These are phyloP conservation scores for Cladophialophora carrionii DNA, from an alignment of 2,329 filamentous ascomycete genomes.

Conservation along the genomic window DNA sequence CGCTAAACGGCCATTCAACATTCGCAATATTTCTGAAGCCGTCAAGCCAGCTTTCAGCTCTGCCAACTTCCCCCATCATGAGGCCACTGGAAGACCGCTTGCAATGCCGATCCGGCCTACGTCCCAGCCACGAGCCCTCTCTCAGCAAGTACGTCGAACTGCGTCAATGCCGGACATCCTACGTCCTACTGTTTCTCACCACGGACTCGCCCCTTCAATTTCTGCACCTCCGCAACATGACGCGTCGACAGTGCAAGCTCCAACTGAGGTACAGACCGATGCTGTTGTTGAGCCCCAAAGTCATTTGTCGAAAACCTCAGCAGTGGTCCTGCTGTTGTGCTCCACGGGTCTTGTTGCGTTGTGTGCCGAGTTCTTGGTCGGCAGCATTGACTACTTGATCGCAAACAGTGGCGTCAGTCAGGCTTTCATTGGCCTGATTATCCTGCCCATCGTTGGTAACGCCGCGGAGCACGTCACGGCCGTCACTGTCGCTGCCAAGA, in stretches of 20 bases:
- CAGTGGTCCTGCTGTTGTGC: slow-evolving; percentile 64
- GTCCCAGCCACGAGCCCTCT: slow-evolving; percentile 51
- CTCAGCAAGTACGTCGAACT: slow-evolving; percentile 58
- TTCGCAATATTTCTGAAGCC: slow-evolving; percentile 65
- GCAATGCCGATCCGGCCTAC: slow-evolving; percentile 33
- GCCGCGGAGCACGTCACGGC: slow-evolving; percentile 74
- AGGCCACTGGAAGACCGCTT: slow-evolving; percentile 33
- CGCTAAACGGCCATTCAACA: slow-evolving; percentile 56
- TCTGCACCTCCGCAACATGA: slow-evolving; percentile 55
- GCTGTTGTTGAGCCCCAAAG: slow-evolving; percentile 40
- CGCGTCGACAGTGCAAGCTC: slow-evolving; percentile 38
- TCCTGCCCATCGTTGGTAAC: slow-evolving; percentile 73
- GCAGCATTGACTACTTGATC: slow-evolving; percentile 67
- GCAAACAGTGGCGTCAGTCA: slow-evolving; percentile 61
- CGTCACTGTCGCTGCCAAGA: slow-evolving; percentile 70
- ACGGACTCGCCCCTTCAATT: slow-evolving; percentile 9
- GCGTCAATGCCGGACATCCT: slow-evolving; percentile 74
- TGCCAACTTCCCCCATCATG: slow-evolving; percentile 37
- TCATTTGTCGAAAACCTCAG: slow-evolving; percentile 48
- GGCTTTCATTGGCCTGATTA: slow-evolving; percentile 71
- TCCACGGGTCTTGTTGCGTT: slow-evolving; percentile 68
- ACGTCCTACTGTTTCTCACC: slow-evolving; percentile 44
- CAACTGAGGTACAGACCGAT: slow-evolving; percentile 40
- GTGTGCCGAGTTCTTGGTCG: slow-evolving; percentile 72
- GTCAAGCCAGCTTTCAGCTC: slow-evolving; percentile 46